phyloP scores from a whole-genome alignment of 139 green algal species.

The Yamagishiella unicocca region DNA sequence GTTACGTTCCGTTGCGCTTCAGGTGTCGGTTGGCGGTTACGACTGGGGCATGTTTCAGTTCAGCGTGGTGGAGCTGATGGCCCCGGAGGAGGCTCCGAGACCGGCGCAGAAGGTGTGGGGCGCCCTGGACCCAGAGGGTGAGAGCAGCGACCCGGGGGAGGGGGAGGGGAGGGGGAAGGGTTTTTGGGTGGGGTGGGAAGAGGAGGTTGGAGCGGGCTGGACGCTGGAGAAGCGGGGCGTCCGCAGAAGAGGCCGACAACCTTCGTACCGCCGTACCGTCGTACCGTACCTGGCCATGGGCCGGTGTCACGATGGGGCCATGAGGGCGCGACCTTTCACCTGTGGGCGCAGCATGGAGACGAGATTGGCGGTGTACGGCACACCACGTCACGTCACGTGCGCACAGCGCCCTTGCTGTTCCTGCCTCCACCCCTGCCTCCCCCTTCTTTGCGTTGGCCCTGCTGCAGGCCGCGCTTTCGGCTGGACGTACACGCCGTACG shows the following conservation, averaged over 20 bases:
- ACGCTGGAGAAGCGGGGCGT: too few species aligned
- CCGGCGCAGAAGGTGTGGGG: constrained; percentile 67
- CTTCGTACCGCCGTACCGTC: neutral
- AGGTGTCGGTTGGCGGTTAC: constrained; percentile 66
- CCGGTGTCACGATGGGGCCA: neutral
- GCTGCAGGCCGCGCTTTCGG: constrained; percentile 17
- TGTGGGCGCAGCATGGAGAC: neutral
- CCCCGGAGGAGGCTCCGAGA: constrained; percentile 2
- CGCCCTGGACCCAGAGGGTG: constrained; percentile 63
- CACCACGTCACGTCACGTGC: neutral
- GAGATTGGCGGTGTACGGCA: neutral
- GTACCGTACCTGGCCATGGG: neutral
- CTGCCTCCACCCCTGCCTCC: neutral
- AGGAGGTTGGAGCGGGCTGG: neutral
- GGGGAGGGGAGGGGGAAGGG: too few species aligned
- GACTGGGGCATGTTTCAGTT: constrained; percentile 83
- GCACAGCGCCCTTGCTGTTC: neutral
- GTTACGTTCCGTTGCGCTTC: too few species aligned
- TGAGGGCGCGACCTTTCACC: neutral
- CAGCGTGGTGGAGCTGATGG: constrained; percentile 43
- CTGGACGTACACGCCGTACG: constrained; percentile 41
- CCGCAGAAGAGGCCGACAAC: neutral
- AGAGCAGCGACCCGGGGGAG: too few species aligned
- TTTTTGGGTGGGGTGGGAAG: neutral
- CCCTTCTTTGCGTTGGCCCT: neutral